Conservation (phyloP, 2,329 filamentous ascomycete genomes). For the Phialophora macrospora region DNA sequence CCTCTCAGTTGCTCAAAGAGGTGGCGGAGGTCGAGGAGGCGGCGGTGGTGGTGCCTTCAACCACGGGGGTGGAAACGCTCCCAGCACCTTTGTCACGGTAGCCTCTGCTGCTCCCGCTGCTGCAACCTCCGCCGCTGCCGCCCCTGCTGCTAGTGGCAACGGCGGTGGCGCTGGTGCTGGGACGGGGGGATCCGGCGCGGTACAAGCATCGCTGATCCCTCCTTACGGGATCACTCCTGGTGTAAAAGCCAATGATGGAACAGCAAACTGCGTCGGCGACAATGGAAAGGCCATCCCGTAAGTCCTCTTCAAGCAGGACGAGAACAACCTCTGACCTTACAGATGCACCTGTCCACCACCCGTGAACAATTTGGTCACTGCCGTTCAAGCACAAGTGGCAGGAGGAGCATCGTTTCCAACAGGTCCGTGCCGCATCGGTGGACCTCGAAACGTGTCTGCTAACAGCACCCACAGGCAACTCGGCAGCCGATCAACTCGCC, state of each 20-base stretch:
- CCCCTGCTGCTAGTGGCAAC: conserved; percentile 9
- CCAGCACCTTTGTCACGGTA: conserved; percentile 29
- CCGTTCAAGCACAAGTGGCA: conserved; percentile 23
- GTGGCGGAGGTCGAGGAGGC: conserved; percentile 17
- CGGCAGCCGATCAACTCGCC: conserved; percentile 31
- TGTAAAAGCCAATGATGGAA: conserved; percentile 31
- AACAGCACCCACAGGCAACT: conserved; percentile 24
- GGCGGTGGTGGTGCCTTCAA: conserved; percentile 12
- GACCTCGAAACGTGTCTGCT: neutral
- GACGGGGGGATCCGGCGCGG: conserved; percentile 17
- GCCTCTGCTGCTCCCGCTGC: conserved; percentile 20
- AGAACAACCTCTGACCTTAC: conserved; percentile 16
- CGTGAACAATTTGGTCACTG: conserved; percentile 26
- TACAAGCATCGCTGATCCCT: conserved; percentile 30
- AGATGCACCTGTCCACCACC: conserved; percentile 35
- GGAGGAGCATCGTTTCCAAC: conserved; percentile 26
- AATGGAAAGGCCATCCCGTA: conserved; percentile 30
- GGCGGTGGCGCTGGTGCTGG: conserved; percentile 2
- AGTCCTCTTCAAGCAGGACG: conserved; percentile 3
- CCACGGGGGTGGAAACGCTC: conserved; percentile 21
- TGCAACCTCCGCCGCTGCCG: conserved; percentile 8
- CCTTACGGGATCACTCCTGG: conserved; percentile 31
- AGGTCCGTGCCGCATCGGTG: conserved; percentile 14
- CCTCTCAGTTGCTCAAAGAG: conserved; percentile 23
- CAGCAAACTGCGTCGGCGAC: conserved; percentile 35